Conservation (phyloP, 176 grass and related monocot genomes). For the Otatea glauca region DNA sequence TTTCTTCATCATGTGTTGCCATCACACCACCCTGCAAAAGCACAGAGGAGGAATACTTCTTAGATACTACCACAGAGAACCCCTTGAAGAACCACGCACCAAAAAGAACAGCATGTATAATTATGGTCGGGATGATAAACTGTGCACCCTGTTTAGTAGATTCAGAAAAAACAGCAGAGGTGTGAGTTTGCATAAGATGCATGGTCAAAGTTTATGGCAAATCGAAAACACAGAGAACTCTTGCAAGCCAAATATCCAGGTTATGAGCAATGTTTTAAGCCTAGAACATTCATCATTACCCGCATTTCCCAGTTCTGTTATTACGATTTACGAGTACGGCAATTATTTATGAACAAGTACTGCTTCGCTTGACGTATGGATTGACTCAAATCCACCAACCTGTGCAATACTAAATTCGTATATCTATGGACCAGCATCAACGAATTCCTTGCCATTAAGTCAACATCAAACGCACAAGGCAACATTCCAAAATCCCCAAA, state of each 20-base stretch:
- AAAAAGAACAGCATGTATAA: conserved; percentile 17
- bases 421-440: conserved; percentile 6
- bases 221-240: conserved; percentile 16
- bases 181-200: conserved; percentile 3
- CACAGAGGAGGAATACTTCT: neutral
- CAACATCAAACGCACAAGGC: conserved; percentile 12
- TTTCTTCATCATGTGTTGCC: conserved; percentile 98
- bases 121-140: conserved; percentile 7
- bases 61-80: neutral
- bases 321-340: too few species aligned
- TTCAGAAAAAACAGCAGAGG: neutral
- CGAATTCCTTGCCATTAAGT: neutral
- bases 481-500: conserved; percentile 21
- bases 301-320: neutral
- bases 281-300: conserved; percentile 1
- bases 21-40: conserved; percentile 85
- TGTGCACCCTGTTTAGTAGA: neutral
- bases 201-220: conserved; percentile 6
- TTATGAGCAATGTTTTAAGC: conserved; percentile 3
- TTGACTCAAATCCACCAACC: conserved; percentile 15
- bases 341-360: neutral
- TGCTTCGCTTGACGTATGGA: neutral
- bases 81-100: neutral
- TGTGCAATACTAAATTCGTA: neutral
- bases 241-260: conserved; percentile 6